A percentile compares a stretch with the other conserved stretches of the same genome.
Evolutionary conservation across 495 filamentous ascomycete genomes (phyloP).

Genomic region (Paragyromitra xinjiangensis): DNA sequence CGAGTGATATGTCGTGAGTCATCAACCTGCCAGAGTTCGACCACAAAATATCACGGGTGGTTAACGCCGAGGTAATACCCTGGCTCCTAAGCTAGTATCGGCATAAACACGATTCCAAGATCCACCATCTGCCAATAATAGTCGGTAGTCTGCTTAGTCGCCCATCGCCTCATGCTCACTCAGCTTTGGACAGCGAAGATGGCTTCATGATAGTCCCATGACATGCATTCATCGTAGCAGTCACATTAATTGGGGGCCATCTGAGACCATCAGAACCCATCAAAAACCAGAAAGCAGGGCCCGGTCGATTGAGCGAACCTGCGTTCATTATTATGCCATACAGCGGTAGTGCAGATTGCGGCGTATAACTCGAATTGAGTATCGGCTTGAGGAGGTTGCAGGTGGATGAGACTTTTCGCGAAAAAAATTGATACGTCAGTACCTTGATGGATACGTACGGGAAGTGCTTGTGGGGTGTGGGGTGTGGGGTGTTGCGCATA

Average conservation of each 20-base stretch:
- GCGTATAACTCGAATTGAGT: conserved; percentile 1
- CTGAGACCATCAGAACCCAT: background rate
- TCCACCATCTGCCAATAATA: background rate
- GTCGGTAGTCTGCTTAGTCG: background rate
- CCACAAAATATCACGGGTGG: background rate
- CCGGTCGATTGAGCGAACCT: background rate
- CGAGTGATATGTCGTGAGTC: conserved; percentile 36
- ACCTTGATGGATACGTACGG: background rate
- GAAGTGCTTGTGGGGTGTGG: conserved; percentile 13
- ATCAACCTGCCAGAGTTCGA: background rate
- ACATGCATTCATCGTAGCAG: background rate
- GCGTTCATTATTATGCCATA: conserved; percentile 1
- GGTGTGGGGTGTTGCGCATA: conserved; percentile 20
- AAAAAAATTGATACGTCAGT: background rate
- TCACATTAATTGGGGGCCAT: background rate
- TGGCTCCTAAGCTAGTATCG: background rate
- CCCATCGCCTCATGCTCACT: background rate
- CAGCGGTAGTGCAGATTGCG: background rate
- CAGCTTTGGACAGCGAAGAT: background rate
- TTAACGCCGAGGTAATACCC: background rate
- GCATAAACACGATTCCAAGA: background rate
- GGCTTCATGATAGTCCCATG: background rate
- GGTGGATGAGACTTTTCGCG: background rate
- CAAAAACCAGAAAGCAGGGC: background rate
- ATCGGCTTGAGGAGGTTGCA: background rate